These are phyloP conservation scores for Sporothrix sp. DNA, from an alignment of 2,329 filamentous ascomycete genomes.

Conservation along the genomic window DNA sequence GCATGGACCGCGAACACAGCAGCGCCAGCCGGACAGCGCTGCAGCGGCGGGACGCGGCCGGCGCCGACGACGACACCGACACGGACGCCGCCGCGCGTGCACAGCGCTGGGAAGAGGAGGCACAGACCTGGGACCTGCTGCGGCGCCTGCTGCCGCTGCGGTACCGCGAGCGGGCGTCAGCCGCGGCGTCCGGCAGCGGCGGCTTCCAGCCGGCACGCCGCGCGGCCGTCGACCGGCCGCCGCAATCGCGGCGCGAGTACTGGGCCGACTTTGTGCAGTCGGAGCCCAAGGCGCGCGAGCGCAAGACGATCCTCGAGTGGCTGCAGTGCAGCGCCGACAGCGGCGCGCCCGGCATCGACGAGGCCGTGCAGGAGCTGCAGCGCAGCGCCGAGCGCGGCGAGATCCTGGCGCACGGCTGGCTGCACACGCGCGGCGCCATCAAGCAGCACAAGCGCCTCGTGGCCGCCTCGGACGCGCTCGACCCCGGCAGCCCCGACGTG, in stretches of 20 bases:
- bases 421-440: conserved; percentile 81
- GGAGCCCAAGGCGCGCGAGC: conserved; percentile 66
- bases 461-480: conserved; percentile 54
- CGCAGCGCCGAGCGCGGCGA: conserved; percentile 68
- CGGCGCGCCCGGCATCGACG: conserved; percentile 60
- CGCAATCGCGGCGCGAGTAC: conserved; percentile 26
- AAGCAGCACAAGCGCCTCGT: conserved; percentile 80
- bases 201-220: conserved; percentile 11
- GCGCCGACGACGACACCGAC: conserved; percentile 19
- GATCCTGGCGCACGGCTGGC: conserved; percentile 79
- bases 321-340: conserved; percentile 68
- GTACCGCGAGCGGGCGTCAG: conserved; percentile 38
- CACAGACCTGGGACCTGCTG: conserved; percentile 83
- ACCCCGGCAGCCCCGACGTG: conserved; percentile 49
- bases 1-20: conserved; percentile 39
- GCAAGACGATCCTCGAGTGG: conserved; percentile 75
- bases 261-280: conserved; percentile 67
- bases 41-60: conserved; percentile 15
- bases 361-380: conserved; percentile 66
- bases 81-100: conserved; percentile 28
- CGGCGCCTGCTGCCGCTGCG: conserved; percentile 63
- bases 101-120: conserved; percentile 67
- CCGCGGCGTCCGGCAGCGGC: conserved; percentile 11
- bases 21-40: conserved; percentile 37
- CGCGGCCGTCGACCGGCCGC: conserved; percentile 18